A percentile compares a stretch with the other conserved stretches of the same genome.
Evolutionary conservation across 116 monocot species (phyloP).

Genomic region (Papilionanthe hybrid): DNA sequence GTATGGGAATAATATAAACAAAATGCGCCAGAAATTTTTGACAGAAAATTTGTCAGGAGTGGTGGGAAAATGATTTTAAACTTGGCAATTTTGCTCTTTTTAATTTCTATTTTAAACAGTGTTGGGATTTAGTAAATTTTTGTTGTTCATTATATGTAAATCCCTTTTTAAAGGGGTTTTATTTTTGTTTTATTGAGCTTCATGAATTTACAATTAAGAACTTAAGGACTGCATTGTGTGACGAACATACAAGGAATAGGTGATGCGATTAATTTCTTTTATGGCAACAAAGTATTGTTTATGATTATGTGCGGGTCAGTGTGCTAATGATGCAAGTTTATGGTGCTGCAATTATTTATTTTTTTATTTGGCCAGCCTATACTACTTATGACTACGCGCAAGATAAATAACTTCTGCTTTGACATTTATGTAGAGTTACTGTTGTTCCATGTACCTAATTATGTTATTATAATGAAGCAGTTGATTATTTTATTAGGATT

Average conservation of each 20-base stretch:
- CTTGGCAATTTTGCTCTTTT: no score
- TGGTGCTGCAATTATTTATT: background rate
- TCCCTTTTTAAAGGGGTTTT: background rate
- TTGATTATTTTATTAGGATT: background rate
- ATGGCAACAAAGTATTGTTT: no score
- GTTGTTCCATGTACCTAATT: constrained; percentile 2
- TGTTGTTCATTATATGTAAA: no score
- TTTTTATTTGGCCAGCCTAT: background rate
- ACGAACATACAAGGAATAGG: background rate
- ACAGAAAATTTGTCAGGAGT: no score
- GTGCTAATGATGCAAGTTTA: background rate
- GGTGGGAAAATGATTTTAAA: no score
- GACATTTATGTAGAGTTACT: background rate
- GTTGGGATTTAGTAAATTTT: no score
- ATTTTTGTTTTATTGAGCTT: background rate
- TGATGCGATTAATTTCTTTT: background rate
- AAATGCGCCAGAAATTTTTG: no score
- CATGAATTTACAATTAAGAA: background rate
- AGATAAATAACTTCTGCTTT: background rate
- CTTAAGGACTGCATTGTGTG: background rate
- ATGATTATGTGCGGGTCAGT: background rate
- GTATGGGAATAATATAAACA: no score
- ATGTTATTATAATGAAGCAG: background rate
- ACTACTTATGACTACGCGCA: background rate
- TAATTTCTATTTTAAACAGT: no score